Percentiles rank a stretch among this genome's conserved stretches.
Conservation (phyloP, 345 rosid genomes). For the Eucalyptus sideroxylon region DNA sequence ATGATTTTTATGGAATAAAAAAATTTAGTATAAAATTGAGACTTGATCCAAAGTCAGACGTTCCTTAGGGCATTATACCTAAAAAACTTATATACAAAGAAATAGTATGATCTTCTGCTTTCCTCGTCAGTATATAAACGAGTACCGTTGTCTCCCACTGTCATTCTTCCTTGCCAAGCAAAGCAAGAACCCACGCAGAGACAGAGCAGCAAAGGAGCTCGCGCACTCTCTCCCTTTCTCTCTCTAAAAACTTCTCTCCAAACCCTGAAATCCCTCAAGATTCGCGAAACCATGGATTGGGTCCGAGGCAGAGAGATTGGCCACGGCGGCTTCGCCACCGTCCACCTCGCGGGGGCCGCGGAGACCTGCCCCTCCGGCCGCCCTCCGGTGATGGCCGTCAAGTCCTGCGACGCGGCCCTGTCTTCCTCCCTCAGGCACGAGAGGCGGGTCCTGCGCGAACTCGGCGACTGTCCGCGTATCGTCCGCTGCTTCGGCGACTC, state of each 20-base stretch:
- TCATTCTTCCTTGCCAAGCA: background rate
- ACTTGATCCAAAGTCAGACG: no score
- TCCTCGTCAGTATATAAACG: background rate
- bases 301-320: background rate
- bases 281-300: background rate
- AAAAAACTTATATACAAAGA: no score
- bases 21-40: no score
- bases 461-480: constrained; percentile 35
- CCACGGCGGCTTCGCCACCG: constrained; percentile 2
- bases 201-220: background rate
- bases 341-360: constrained; percentile 24
- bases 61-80: no score
- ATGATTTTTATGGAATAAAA: background rate
- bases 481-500: constrained; percentile 43
- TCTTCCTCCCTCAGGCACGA: constrained; percentile 42
- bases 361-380: background rate
- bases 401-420: constrained; percentile 28
- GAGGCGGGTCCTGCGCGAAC: constrained; percentile 17
- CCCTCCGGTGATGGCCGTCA: constrained; percentile 51
- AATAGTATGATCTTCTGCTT: background rate
- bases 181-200: background rate
- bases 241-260: background rate
- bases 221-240: background rate
- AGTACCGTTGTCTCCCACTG: background rate
- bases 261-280: background rate